A percentile compares a stretch with the other conserved stretches of the same genome.
Conservation (phyloP, 1,139 yeast species). For the Taphrina pruni region DNA sequence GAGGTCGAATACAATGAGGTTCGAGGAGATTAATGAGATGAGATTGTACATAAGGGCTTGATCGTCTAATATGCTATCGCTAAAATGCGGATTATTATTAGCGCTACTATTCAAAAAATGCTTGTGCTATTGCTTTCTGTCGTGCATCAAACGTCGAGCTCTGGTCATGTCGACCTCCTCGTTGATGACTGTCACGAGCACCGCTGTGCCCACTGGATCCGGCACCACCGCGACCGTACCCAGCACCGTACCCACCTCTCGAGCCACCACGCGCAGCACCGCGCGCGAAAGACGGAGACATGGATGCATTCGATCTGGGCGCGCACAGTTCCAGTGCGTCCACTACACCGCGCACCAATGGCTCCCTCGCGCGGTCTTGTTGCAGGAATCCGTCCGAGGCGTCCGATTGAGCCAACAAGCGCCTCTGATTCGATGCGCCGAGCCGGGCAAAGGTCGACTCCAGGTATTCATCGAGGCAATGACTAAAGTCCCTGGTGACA, state of each 20-base stretch:
- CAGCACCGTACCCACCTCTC: background rate
- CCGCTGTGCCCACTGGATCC: background rate
- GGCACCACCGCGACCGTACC: slow-evolving; percentile 3
- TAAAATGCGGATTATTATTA: background rate
- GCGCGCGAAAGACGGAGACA: background rate
- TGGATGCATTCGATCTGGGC: background rate
- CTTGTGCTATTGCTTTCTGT: slow-evolving; percentile 1
- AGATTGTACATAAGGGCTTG: background rate
- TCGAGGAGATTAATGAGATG: background rate
- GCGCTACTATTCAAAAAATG: background rate
- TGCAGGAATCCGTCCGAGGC: background rate
- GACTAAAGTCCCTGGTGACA: slow-evolving; percentile 8
- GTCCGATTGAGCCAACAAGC: slow-evolving; percentile 14
- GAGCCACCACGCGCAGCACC: background rate
- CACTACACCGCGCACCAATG: slow-evolving; percentile 30
- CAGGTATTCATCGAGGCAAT: slow-evolving; percentile 18
- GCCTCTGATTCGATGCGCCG: slow-evolving; percentile 25
- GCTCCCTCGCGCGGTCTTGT: slow-evolving; percentile 26
- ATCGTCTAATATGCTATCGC: background rate
- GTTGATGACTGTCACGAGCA: background rate
- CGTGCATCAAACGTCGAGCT: background rate
- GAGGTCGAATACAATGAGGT: too few species aligned
- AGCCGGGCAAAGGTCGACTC: slow-evolving; percentile 30
- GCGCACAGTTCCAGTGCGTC: slow-evolving; percentile 22
- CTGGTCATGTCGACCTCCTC: background rate